Percentiles rank a stretch among this genome's conserved stretches.
These are phyloP conservation scores for Termitomyces sp. DNA, from an alignment of 768 basidiomycete species.

Conservation along the genomic window DNA sequence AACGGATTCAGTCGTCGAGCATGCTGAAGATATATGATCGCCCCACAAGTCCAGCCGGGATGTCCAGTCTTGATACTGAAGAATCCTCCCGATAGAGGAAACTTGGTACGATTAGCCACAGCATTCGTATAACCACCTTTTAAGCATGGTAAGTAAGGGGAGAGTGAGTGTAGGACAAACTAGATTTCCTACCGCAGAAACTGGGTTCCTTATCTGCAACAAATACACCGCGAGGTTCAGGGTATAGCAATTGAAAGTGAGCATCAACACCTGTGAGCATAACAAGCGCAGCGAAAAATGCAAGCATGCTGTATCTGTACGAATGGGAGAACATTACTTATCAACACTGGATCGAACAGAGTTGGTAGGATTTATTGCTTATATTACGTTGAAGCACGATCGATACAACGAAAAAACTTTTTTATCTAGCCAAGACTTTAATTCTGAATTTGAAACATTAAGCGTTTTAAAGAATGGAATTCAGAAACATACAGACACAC, in stretches of 20 bases:
- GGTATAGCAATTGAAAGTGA: conserved; percentile 74
- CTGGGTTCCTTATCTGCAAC: conserved; percentile 45
- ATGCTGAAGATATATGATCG: not conserved
- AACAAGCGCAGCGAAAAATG: conserved; percentile 2
- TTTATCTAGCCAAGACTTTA: conserved; percentile 1
- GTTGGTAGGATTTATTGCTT: not conserved
- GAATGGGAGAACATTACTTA: not conserved
- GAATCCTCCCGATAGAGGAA: conserved; percentile 59
- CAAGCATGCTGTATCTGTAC: not conserved
- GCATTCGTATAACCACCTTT: conserved; percentile 57
- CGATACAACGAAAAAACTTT: conserved; percentile 1
- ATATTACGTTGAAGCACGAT: not conserved
- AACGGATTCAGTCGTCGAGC: not conserved
- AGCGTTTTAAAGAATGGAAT: conserved; percentile 1
- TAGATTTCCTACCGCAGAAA: conserved; percentile 56
- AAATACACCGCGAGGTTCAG: conserved; percentile 63
- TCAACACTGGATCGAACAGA: not conserved
- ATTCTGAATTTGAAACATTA: not conserved
- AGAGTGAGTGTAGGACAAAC: not conserved
- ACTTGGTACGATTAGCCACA: conserved; percentile 51
- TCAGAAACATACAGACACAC: not conserved
- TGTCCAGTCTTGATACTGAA: conserved; percentile 58
- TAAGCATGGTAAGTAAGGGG: not conserved
- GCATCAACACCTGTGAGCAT: conserved; percentile 42
- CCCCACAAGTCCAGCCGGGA: conserved; percentile 43